These are phyloP conservation scores for Podaxis sp. DNA, from an alignment of 768 basidiomycete genomes.

Conservation along the genomic window DNA sequence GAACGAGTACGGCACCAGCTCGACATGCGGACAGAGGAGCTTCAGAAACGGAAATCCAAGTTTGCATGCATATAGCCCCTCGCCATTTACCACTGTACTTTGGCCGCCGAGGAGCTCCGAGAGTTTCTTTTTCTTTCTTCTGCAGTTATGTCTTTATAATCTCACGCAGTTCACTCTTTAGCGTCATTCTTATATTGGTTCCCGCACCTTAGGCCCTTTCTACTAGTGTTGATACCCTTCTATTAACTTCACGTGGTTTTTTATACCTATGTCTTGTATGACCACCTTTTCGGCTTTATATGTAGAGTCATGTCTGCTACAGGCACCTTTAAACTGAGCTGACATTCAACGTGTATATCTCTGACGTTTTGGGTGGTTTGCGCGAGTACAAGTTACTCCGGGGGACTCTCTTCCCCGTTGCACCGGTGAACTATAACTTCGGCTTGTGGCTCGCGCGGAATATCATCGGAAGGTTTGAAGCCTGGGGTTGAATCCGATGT, in stretches of 20 bases:
- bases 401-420: background rate
- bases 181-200: slow-evolving; percentile 29
- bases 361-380: background rate
- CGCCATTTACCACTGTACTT: slow-evolving; percentile 14
- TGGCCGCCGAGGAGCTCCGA: slow-evolving; percentile 15
- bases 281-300: slow-evolving; percentile 17
- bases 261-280: slow-evolving; percentile 29
- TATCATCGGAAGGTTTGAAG: background rate
- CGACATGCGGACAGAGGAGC: slow-evolving; percentile 85
- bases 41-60: slow-evolving; percentile 85
- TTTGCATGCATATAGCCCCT: slow-evolving; percentile 77
- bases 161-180: slow-evolving; percentile 37
- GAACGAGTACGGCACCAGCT: slow-evolving; percentile 87
- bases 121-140: slow-evolving; percentile 23
- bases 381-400: background rate
- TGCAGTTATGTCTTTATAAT: slow-evolving; percentile 28
- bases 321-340: slow-evolving; percentile 17
- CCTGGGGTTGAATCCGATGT: no score
- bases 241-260: slow-evolving; percentile 31
- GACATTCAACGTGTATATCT: slow-evolving; percentile 3
- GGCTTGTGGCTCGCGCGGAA: background rate
- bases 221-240: slow-evolving; percentile 45
- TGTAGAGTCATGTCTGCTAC: slow-evolving; percentile 27
- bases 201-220: slow-evolving; percentile 28
- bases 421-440: no score